Percentiles rank a stretch among this genome's conserved stretches.
Evolutionary conservation across 2,329 filamentous ascomycete genomes (phyloP).

Genomic region (Raffaelea albimanens): DNA sequence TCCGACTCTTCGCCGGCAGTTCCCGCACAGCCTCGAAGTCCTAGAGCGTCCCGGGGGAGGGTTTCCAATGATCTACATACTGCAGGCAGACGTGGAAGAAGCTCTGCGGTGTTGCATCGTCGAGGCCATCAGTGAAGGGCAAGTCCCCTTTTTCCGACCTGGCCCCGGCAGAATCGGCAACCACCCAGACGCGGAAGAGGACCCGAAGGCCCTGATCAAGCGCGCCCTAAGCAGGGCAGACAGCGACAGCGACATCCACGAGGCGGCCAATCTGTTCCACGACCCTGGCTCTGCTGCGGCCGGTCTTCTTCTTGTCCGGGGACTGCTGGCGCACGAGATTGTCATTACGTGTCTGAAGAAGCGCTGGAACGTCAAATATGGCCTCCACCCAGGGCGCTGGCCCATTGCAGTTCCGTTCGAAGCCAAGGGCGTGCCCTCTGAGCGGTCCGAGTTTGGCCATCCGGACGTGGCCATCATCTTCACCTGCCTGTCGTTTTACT

Average conservation of each 20-base stretch:
- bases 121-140: neutral
- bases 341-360: constrained; percentile 51
- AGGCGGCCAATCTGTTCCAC: neutral
- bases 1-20: constrained; percentile 23
- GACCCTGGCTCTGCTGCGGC: neutral
- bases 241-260: neutral
- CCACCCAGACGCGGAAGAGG: too few species aligned
- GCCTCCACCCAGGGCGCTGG: constrained; percentile 41
- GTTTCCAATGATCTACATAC: constrained; percentile 49
- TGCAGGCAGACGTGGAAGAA: constrained; percentile 24
- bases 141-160: too few species aligned
- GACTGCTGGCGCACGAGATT: constrained; percentile 51
- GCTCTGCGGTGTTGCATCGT: neutral
- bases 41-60: constrained; percentile 24
- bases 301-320: constrained; percentile 47
- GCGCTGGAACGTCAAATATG: constrained; percentile 59
- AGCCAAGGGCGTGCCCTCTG: constrained; percentile 54
- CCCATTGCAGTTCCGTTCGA: constrained; percentile 59
- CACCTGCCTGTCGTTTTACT: constrained; percentile 60
- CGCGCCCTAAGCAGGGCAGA: constrained; percentile 30
- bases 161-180: too few species aligned
- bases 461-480: constrained; percentile 56
- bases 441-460: constrained; percentile 58
- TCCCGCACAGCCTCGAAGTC: constrained; percentile 37
- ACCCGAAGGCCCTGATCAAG: constrained; percentile 23